phyloP scores from a whole-genome alignment of 2,329 filamentous ascomycete genomes.

The Stagonosporopsis tanaceti region DNA sequence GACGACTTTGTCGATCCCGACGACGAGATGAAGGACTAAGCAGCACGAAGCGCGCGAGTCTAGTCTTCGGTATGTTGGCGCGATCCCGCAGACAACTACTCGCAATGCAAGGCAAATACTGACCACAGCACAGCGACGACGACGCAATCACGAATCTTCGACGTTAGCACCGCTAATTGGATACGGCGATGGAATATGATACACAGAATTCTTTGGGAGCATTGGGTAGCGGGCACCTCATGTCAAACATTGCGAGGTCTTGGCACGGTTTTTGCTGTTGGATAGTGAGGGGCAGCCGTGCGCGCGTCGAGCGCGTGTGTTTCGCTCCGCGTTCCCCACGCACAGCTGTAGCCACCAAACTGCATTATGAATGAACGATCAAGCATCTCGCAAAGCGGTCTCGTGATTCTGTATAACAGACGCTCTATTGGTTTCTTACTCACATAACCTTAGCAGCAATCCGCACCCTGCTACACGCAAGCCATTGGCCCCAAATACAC shows the following conservation, averaged over 20 bases:
- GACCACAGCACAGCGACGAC: slow-evolving; percentile 24
- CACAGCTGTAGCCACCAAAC: slow-evolving; percentile 26
- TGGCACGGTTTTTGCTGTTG: slow-evolving; percentile 32
- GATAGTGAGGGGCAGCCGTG: slow-evolving; percentile 26
- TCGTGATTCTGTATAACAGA: background rate
- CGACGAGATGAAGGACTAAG: slow-evolving; percentile 74
- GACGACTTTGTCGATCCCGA: slow-evolving; percentile 70
- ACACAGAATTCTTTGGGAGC: slow-evolving; percentile 29
- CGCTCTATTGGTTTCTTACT: background rate
- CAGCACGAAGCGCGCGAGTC: slow-evolving; percentile 10
- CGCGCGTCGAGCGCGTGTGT: slow-evolving; percentile 22
- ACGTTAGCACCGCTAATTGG: slow-evolving; percentile 22
- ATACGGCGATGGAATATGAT: slow-evolving; percentile 18
- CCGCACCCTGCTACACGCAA: background rate
- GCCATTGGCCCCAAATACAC: background rate
- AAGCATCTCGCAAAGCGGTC: background rate
- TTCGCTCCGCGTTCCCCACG: slow-evolving; percentile 16
- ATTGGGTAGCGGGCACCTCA: slow-evolving; percentile 36
- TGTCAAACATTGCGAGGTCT: slow-evolving; percentile 29
- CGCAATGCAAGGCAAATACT: slow-evolving; percentile 1
- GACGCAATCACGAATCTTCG: slow-evolving; percentile 30
- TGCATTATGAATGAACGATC: slow-evolving; percentile 19
- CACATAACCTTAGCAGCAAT: background rate
- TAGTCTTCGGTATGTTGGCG: slow-evolving; percentile 31
- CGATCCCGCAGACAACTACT: background rate